phyloP scores from a whole-genome alignment of 225 moss, liverwort and hornwort genomes.

The Bryoerythrophyllum caledonicum region DNA sequence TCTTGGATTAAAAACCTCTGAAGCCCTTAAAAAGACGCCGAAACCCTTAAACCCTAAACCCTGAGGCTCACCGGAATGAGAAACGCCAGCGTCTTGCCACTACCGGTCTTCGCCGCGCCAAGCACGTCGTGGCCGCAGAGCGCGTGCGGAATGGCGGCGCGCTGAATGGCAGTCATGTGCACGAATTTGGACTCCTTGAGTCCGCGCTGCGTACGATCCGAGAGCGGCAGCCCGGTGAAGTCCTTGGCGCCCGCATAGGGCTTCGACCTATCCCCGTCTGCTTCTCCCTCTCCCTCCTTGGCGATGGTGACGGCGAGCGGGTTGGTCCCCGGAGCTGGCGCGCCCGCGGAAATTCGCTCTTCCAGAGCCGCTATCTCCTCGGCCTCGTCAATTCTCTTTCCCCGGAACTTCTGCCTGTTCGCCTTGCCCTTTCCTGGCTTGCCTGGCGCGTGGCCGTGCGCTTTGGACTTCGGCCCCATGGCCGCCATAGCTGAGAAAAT shows the following conservation, averaged over 20 bases:
- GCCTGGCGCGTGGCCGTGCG: constrained; percentile 13
- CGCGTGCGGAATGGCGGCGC: constrained; percentile 86
- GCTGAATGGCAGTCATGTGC: constrained; percentile 94
- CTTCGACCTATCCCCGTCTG: constrained; percentile 15
- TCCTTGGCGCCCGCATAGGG: constrained; percentile 83
- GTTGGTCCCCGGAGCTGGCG: constrained; percentile 76
- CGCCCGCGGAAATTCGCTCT: constrained; percentile 71
- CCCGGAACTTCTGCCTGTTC: constrained; percentile 41
- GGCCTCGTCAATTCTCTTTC: constrained; percentile 64
- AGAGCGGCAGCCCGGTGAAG: constrained; percentile 75
- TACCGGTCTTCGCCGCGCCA: constrained; percentile 98
- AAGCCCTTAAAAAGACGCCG: neutral
- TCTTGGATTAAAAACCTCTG: neutral
- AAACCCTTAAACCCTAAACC: neutral
- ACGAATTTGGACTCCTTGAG: constrained; percentile 78
- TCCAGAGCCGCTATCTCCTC: constrained; percentile 68
- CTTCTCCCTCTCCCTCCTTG: constrained; percentile 36
- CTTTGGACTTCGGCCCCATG: constrained; percentile 13
- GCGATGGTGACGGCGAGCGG: constrained; percentile 63
- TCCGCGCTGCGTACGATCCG: constrained; percentile 81
- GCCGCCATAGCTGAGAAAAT: constrained; percentile 30
- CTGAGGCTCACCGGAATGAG: constrained; percentile 65
- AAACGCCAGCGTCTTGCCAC: constrained; percentile 93
- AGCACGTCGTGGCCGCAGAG: constrained; percentile 93
- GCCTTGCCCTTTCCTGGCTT: constrained; percentile 28